Conservation (phyloP, 2,329 filamentous ascomycete species). For the Fusarium miscanthi region DNA sequence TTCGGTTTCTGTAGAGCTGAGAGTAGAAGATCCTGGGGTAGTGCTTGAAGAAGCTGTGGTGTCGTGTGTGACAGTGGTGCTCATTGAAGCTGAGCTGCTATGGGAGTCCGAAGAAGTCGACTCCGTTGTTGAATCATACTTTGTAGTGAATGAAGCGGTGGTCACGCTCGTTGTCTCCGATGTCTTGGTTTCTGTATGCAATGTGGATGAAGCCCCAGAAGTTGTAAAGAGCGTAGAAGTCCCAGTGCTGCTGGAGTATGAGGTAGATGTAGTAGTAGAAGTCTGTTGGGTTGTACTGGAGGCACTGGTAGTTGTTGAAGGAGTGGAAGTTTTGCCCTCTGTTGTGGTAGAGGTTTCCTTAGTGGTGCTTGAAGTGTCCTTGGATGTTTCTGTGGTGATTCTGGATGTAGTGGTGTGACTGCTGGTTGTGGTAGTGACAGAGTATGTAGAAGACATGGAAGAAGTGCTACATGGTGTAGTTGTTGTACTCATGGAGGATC, state of each 20-base stretch:
- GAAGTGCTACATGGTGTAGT: not conserved
- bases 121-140: not conserved
- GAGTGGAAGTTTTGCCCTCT: not conserved
- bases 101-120: not conserved
- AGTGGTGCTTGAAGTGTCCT: not conserved
- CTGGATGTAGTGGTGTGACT: not conserved
- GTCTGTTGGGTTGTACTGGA: not conserved
- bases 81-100: conserved; percentile 13
- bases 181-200: not conserved
- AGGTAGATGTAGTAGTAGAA: not conserved
- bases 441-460: not conserved
- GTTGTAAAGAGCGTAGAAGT: not conserved
- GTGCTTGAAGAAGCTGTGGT: conserved; percentile 11
- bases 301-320: not conserved
- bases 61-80: not conserved
- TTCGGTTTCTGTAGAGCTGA: not conserved
- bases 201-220: not conserved
- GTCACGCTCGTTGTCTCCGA: not conserved
- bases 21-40: not conserved
- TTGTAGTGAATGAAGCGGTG: not conserved
- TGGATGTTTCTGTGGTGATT: not conserved
- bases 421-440: not conserved
- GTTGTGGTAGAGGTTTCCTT: conserved; percentile 2
- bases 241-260: not conserved
- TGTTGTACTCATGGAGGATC: not conserved